Evolutionary conservation across 805 yeast genomes (phyloP).

Genomic region (Metschnikowia colocasiae): DNA sequence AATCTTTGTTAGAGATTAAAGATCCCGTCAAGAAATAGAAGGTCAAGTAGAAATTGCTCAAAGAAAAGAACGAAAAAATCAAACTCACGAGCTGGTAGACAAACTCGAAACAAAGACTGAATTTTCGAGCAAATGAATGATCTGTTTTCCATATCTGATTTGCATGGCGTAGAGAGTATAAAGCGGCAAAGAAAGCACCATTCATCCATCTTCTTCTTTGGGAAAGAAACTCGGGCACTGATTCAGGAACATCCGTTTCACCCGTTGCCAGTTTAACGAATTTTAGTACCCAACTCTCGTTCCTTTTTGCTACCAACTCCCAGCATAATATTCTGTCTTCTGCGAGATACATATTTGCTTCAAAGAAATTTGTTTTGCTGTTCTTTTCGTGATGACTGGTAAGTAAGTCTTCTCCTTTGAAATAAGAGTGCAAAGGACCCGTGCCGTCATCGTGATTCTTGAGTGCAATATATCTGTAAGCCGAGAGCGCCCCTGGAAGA

Average conservation of each 20-base stretch:
- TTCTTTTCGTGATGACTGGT: constrained; percentile 27
- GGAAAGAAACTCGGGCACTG: constrained; percentile 25
- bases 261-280: constrained; percentile 31
- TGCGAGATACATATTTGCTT: constrained; percentile 59
- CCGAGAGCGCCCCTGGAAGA: constrained; percentile 93
- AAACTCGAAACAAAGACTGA: constrained; percentile 25
- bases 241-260: constrained; percentile 29
- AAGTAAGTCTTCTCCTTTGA: constrained; percentile 72
- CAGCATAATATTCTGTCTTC: constrained; percentile 30
- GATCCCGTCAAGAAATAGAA: constrained; percentile 41
- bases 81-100: constrained; percentile 22
- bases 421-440: constrained; percentile 86
- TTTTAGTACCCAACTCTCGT: constrained; percentile 28
- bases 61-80: constrained; percentile 24
- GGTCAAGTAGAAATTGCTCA: constrained; percentile 28
- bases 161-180: constrained; percentile 24
- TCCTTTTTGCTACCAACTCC: constrained; percentile 27
- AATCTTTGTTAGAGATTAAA: constrained; percentile 40
- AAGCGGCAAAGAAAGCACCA: constrained; percentile 30
- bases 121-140: constrained; percentile 22
- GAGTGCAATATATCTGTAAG: constrained; percentile 86
- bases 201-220: constrained; percentile 31
- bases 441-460: constrained; percentile 84
- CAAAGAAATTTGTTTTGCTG: constrained; percentile 71
- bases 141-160: constrained; percentile 26